Evolutionary conservation across 208 protist genomes (phyloP).

Genomic region (Trypanosoma vivax): DNA sequence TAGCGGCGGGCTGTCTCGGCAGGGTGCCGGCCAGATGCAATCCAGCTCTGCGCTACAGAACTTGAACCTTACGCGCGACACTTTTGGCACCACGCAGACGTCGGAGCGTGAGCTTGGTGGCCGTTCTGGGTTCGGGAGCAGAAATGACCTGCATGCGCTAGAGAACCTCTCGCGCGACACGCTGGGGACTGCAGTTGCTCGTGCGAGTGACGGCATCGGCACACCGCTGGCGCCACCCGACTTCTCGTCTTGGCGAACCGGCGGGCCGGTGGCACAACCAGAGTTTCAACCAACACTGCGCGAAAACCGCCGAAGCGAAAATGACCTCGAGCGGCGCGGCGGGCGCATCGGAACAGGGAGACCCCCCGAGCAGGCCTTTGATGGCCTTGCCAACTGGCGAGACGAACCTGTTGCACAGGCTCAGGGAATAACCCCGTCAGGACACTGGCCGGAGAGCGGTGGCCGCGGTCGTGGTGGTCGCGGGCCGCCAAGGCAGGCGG

Average conservation of each 20-base stretch:
- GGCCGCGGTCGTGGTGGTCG: too few species aligned
- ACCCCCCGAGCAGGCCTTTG: conserved; percentile 7
- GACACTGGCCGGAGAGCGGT: too few species aligned
- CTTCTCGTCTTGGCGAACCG: conserved; percentile 57
- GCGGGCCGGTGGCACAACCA: conserved; percentile 36
- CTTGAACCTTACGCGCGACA: conserved; percentile 53
- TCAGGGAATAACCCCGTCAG: too few species aligned
- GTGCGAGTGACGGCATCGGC: conserved; percentile 22
- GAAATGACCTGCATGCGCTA: conserved; percentile 31
- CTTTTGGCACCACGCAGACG: conserved; percentile 52
- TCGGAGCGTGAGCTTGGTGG: conserved; percentile 20
- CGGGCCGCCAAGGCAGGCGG: too few species aligned
- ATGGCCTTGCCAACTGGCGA: conserved; percentile 55
- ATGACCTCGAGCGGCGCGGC: conserved; percentile 21
- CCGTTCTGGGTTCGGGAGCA: conserved; percentile 52
- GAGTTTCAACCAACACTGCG: conserved; percentile 24
- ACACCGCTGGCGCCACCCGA: conserved; percentile 19
- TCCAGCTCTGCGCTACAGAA: conserved; percentile 28
- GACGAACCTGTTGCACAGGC: conserved; percentile 46
- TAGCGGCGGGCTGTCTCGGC: conserved; percentile 34
- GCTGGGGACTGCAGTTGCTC: conserved; percentile 55
- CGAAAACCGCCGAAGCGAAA: conserved; percentile 24
- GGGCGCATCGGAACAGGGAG: conserved; percentile 15
- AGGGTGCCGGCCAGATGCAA: conserved; percentile 36
- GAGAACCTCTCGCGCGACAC: conserved; percentile 64